phyloP scores from a whole-genome alignment of 23 red algal genomes.

The Gracilaria gracilis region DNA sequence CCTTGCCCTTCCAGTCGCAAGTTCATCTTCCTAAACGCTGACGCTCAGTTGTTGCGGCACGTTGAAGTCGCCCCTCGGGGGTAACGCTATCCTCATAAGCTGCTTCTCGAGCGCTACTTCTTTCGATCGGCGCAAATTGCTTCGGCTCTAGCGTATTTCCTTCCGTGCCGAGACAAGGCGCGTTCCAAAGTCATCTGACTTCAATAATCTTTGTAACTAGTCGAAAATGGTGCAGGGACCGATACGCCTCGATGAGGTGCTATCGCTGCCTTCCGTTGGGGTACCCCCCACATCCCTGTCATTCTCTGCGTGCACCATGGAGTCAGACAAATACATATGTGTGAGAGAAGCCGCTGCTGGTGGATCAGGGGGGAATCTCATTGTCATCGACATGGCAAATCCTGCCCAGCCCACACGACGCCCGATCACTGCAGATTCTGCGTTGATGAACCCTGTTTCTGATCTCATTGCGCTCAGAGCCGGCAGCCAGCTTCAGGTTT shows the following conservation, averaged over 20 bases:
- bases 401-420: constrained; percentile 76
- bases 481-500: constrained; percentile 90
- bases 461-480: constrained; percentile 93
- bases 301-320: constrained; percentile 93
- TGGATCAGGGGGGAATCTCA: constrained; percentile 58
- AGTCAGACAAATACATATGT: constrained; percentile 91
- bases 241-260: constrained; percentile 77
- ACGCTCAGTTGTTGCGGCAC: background rate
- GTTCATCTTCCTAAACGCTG: background rate
- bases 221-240: constrained; percentile 66
- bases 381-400: constrained; percentile 74
- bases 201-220: background rate
- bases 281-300: constrained; percentile 82
- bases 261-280: constrained; percentile 68
- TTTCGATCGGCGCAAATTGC: background rate
- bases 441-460: constrained; percentile 88
- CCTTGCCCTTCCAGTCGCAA: background rate
- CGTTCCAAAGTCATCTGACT: background rate
- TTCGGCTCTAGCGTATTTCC: background rate
- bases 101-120: background rate
- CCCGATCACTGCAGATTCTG: constrained; percentile 97
- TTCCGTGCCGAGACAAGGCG: background rate
- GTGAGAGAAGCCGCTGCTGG: constrained; percentile 76
- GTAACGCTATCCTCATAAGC: background rate
- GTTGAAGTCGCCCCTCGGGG: constrained; percentile 12